These are phyloP conservation scores for Arachis hypogaea DNA, from an alignment of 306 rosid genomes.

Conservation along the genomic window DNA sequence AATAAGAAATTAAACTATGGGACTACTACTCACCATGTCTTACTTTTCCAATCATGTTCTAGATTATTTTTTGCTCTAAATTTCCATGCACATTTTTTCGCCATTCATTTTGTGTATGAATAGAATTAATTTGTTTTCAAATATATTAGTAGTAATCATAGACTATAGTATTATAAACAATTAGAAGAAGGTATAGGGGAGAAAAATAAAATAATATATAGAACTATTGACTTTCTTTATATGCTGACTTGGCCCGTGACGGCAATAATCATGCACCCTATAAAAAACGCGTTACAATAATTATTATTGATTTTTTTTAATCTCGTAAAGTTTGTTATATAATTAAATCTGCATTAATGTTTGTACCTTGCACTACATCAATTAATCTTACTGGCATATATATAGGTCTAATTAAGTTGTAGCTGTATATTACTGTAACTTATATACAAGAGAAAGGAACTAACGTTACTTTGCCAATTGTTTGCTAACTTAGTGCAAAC, in stretches of 20 bases:
- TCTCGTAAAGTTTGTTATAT: too few relatives aligned
- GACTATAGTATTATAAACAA: not conserved
- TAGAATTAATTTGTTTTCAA: not conserved
- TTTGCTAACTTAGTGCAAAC: slow-evolving; percentile 11
- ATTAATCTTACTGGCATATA: not conserved
- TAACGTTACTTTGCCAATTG: slow-evolving; percentile 6
- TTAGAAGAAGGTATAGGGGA: not conserved
- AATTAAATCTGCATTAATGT: not conserved
- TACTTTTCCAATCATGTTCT: slow-evolving; percentile 35
- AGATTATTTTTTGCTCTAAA: slow-evolving; percentile 13
- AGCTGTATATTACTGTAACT: not conserved
- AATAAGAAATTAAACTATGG: slow-evolving; percentile 14
- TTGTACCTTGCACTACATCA: not conserved
- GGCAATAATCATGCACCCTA: slow-evolving; percentile 29
- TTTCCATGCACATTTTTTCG: slow-evolving; percentile 33
- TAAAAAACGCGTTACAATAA: slow-evolving; percentile 21
- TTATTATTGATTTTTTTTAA: too few relatives aligned
- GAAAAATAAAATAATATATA: not conserved
- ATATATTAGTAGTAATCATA: not conserved
- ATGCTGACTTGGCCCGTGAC: slow-evolving; percentile 28
- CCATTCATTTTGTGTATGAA: slow-evolving; percentile 9
- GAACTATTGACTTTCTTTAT: slow-evolving; percentile 24
- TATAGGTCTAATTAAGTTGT: slow-evolving; percentile 15
- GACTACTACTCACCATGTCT: slow-evolving; percentile 37
- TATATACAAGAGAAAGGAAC: not conserved